Base-by-base conservation (phyloP, 306 rosid species). In the Acacia melanoxylon region DNA sequence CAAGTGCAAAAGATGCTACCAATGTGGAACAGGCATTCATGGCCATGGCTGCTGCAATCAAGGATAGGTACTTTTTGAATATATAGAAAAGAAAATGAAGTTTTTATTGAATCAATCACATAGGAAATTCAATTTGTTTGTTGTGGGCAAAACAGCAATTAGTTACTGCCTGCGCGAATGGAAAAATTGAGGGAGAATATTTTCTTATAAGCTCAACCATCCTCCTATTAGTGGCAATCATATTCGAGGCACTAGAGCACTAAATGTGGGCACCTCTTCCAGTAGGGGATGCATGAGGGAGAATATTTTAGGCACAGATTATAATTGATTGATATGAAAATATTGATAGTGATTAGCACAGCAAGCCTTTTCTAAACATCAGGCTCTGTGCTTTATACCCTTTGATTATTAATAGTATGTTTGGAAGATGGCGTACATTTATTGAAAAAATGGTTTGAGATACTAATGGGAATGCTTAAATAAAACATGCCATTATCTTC, bases 41-140 rank as follows among this genome's bases (percentile, higher is more conserved):
- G 91, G 91, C 89, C 83, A 86, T 88, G 91, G 70, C 89, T 83
- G 87, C 89, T 59, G 1, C 91, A 78, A 86, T 88, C 86, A 88
- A 88, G 83, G 65, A 86, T 33, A 86, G 91, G 89, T 88, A 35
- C 31, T 68, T 72, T n/a, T n/a, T 0, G 22, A 58, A n/a, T 7
- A 68, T 11, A 2, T 35, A 9, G 46, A 67, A 16, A 29, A 15
- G 41, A 63, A 12, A 61, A 61, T 24, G 35, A 29, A 40, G 17
- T 0, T 40, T 40, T 9, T 9, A 68, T 68, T 37, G 4, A 40
- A 70, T 20, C 31, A 2, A 42, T 42, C 40, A 69, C 20, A 41
- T 22, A 11, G 4, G 11, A 22, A 41, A 24, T 69, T 42, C 35
- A 41, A 69, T 69, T 42, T 69, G 20, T 12, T 69, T 29, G 33